These are phyloP conservation scores for Leccinellum luteum DNA, from an alignment of 768 basidiomycete genomes.

Conservation along the genomic window DNA sequence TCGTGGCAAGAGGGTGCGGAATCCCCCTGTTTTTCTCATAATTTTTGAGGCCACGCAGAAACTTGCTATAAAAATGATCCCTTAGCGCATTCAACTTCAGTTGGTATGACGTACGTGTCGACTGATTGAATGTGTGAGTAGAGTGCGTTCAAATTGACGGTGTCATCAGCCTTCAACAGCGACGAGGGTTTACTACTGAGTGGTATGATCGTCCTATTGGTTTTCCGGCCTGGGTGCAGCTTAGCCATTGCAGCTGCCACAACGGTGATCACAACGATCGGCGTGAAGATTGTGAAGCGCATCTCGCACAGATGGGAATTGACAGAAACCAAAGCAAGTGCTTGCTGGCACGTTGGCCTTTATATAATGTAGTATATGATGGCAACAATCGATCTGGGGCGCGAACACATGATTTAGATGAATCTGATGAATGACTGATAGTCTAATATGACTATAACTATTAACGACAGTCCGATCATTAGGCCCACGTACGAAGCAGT, in stretches of 20 bases:
- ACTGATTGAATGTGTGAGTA: background rate
- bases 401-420: too few species aligned
- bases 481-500: too few species aligned
- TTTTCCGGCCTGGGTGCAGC: too few species aligned
- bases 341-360: background rate
- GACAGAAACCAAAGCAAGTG: background rate
- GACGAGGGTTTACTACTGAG: background rate
- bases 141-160: background rate
- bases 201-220: too few species aligned
- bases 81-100: background rate
- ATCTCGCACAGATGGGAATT: background rate
- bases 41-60: background rate
- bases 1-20: background rate
- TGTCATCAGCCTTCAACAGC: background rate
- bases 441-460: too few species aligned
- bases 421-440: too few species aligned
- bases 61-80: background rate
- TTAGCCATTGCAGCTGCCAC: too few species aligned
- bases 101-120: background rate
- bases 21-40: background rate
- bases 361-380: too few species aligned
- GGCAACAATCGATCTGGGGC: too few species aligned
- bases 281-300: background rate
- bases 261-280: too few species aligned
- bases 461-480: too few species aligned